These are phyloP conservation scores for Wickerhamomyces ciferrii DNA, from an alignment of 805 yeast species.

Conservation along the genomic window DNA sequence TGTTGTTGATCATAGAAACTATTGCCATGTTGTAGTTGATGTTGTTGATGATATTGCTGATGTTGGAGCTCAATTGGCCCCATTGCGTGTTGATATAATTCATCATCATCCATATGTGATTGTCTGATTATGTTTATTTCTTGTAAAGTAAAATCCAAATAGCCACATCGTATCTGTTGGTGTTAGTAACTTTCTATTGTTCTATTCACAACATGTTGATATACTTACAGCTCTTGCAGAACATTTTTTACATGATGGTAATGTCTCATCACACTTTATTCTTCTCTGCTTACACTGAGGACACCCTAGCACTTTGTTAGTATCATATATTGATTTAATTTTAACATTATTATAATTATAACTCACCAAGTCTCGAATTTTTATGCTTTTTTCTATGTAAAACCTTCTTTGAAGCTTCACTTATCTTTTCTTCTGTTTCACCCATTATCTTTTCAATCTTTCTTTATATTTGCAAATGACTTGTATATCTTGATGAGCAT, in stretches of 20 bases:
- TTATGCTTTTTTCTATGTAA: slow-evolving; percentile 47
- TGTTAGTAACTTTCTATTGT: not conserved
- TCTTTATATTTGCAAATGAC: not conserved
- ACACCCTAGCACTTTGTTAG: slow-evolving; percentile 39
- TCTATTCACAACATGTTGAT: too few relatives aligned
- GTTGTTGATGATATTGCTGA: not conserved
- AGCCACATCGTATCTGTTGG: slow-evolving; percentile 9
- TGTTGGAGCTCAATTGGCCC: not conserved
- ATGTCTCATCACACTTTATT: slow-evolving; percentile 57
- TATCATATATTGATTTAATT: not conserved
- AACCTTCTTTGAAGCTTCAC: not conserved
- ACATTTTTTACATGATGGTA: slow-evolving; percentile 54
- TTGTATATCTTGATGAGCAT: slow-evolving; percentile 1
- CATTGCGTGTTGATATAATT: not conserved
- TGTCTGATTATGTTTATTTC: slow-evolving; percentile 8
- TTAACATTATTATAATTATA: too few relatives aligned
- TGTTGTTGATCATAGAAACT: not conserved
- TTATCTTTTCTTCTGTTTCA: not conserved
- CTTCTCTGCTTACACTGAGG: slow-evolving; percentile 56
- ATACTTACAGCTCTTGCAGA: slow-evolving; percentile 12
- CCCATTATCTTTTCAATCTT: not conserved
- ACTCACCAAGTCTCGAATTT: slow-evolving; percentile 36
- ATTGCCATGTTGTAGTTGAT: not conserved
- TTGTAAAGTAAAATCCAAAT: slow-evolving; percentile 10
- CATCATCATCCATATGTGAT: slow-evolving; percentile 8